These are phyloP conservation scores for Neurospora africana DNA, from an alignment of 495 filamentous ascomycete genomes.

Conservation along the genomic window DNA sequence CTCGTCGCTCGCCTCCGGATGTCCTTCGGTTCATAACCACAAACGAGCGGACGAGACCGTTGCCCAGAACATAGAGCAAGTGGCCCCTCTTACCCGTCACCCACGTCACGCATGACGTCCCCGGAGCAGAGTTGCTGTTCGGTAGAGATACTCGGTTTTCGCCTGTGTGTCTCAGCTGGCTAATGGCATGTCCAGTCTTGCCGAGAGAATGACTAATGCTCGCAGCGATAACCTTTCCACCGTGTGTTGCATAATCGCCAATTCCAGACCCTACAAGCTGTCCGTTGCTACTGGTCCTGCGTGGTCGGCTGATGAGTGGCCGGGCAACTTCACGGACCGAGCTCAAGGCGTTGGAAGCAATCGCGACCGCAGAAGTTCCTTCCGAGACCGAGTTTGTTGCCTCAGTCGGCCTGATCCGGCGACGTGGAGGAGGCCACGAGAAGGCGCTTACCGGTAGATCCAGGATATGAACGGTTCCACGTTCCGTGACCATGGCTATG, in stretches of 20 bases:
- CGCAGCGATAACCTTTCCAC: constrained; percentile 70
- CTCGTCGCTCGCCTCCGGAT: constrained; percentile 27
- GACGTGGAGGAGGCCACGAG: constrained; percentile 79
- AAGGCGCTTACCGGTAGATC: constrained; percentile 75
- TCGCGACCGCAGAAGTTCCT: constrained; percentile 40
- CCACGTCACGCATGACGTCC: constrained; percentile 46
- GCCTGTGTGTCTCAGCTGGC: constrained; percentile 68
- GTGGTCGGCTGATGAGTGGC: constrained; percentile 38
- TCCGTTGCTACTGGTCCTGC: constrained; percentile 36
- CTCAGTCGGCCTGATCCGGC: constrained; percentile 37
- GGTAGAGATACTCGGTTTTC: constrained; percentile 76
- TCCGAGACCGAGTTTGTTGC: constrained; percentile 24
- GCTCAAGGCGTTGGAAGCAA: constrained; percentile 52
- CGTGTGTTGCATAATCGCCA: constrained; percentile 57
- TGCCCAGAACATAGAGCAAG: constrained; percentile 47
- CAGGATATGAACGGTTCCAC: constrained; percentile 87
- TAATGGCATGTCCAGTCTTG: constrained; percentile 67
- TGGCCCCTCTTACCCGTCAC: constrained; percentile 42
- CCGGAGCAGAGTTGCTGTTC: constrained; percentile 32
- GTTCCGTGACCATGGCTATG: constrained; percentile 76
- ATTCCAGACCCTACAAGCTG: constrained; percentile 44
- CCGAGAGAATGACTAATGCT: constrained; percentile 77
- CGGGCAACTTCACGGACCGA: constrained; percentile 50
- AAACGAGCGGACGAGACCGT: constrained; percentile 54
- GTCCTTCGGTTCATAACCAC: constrained; percentile 43